phyloP scores from a whole-genome alignment of 805 yeast species.

The Tetrapisispora arboricola region DNA sequence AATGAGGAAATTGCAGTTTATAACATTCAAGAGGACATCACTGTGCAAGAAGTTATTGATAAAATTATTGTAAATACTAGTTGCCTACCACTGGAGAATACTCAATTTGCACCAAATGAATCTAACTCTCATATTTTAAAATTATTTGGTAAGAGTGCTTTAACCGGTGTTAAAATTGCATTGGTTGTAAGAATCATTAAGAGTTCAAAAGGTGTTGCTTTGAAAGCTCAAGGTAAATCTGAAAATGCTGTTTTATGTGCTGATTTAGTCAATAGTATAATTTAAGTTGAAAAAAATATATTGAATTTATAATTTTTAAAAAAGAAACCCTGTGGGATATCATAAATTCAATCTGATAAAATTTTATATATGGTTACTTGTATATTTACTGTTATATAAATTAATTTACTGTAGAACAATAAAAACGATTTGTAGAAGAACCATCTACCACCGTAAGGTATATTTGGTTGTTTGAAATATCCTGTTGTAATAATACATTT shows the following conservation, averaged over 20 bases:
- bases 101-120: conserved; percentile 52
- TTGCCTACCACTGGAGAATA: conserved; percentile 64
- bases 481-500: too few relatives aligned
- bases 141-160: conserved; percentile 63
- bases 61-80: conserved; percentile 45
- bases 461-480: too few relatives aligned
- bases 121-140: conserved; percentile 58
- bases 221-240: conserved; percentile 51
- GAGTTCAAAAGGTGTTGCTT: conserved; percentile 38
- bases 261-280: conserved; percentile 22
- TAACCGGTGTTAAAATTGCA: conserved; percentile 33
- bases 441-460: too few relatives aligned
- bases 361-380: neutral
- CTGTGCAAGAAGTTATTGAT: conserved; percentile 47
- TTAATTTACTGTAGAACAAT: conserved; percentile 1
- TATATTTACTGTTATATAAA: conserved; percentile 1
- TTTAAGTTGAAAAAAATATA: conserved; percentile 7
- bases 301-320: neutral
- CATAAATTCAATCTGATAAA: neutral
- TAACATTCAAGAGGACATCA: conserved; percentile 42
- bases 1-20: conserved; percentile 56
- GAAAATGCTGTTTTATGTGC: conserved; percentile 32
- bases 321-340: too few relatives aligned
- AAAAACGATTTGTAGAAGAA: neutral
- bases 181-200: conserved; percentile 47